Evolutionary conservation across 2,329 filamentous ascomycete genomes (phyloP), one percentile per base, ranked within the genome.

Genomic region (Aspergillus pseudotamarii): DNA sequence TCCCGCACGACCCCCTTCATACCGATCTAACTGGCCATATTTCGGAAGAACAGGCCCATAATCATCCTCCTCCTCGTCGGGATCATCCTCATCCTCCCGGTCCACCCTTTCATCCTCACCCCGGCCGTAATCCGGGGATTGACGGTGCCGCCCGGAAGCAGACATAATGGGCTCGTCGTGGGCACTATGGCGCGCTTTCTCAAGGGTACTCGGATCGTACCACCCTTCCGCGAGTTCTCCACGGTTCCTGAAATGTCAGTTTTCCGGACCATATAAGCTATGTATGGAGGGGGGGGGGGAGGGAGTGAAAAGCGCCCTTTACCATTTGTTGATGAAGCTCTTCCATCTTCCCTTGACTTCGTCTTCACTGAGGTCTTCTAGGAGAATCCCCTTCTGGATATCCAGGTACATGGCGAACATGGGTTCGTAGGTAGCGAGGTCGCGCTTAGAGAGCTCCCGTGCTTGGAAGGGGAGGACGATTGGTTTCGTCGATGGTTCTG

Each of bases 301-400:
- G 26, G 32, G 58, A 14, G n/a, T 12, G 11, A 12, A 16, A 28
- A 54, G 41, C 9, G 8, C 34, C 65, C 66, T 81, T 78, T 84
- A 90, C 94, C 95, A 99, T 83, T 93, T 94, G 4, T 86, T 84
- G 14, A 94, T 77, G 72, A 98, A 99, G 75, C 93, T 94, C 84
- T 97, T 97, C 93, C 94, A 99, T 60, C 94, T 83, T 1, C 94
- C 93, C 67, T 85, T 90, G 0, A 89, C 79, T 75, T 97, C 94
- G n/a, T 86, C 85, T 66, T 92, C 89, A 61, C 88, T 85, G 68
- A 98, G 82, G 11, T 86, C 84, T 21, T 88, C 83, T 1, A 96
- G 80, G 59, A 89, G 80, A 46, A 91, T 84, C 45, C 88, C 84
- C 79, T 97, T 97, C 78, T 98, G 94, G 38, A 97, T 86, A 70